phyloP scores from a whole-genome alignment of 2,329 filamentous ascomycete genomes.

The Blastomyces gilchristii region DNA sequence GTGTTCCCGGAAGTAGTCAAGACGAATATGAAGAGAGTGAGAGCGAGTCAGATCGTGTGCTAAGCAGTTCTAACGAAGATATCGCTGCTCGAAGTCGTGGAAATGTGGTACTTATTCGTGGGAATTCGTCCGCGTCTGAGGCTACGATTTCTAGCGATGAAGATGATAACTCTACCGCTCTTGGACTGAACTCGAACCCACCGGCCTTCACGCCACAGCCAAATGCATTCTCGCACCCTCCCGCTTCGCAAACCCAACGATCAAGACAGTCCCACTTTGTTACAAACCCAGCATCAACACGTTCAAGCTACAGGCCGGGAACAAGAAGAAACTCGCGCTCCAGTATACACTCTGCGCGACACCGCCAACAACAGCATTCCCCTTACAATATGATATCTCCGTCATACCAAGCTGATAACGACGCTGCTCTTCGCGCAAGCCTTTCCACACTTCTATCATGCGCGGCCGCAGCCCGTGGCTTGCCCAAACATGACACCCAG shows the following conservation, averaged over 20 bases:
- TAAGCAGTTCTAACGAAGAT: conserved; percentile 55
- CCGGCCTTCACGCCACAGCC: conserved; percentile 69
- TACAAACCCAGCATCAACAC: conserved; percentile 37
- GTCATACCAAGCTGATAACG: conserved; percentile 74
- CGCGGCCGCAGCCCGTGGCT: conserved; percentile 74
- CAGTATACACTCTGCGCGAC: conserved; percentile 27
- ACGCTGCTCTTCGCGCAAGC: conserved; percentile 82
- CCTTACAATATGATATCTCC: conserved; percentile 62
- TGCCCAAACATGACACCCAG: conserved; percentile 50
- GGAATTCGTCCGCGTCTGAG: conserved; percentile 22
- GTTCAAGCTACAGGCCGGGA: conserved; percentile 26
- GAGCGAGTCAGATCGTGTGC: conserved; percentile 67
- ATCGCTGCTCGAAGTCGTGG: conserved; percentile 27
- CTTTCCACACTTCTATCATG: conserved; percentile 94
- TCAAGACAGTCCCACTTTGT: conserved; percentile 38
- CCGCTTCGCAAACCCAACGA: conserved; percentile 42
- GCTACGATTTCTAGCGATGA: conserved; percentile 38
- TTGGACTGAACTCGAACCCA: conserved; percentile 52
- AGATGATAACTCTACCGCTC: conserved; percentile 71
- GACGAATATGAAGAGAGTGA: conserved; percentile 93
- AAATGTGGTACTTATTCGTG: conserved; percentile 19
- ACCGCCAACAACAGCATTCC: conserved; percentile 40
- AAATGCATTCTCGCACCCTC: conserved; percentile 83
- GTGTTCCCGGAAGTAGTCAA: conserved; percentile 59
- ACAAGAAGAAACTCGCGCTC: conserved; percentile 33